Conservation (phyloP, 2,329 filamentous ascomycete genomes). For the Cladophialophora exuberans region DNA sequence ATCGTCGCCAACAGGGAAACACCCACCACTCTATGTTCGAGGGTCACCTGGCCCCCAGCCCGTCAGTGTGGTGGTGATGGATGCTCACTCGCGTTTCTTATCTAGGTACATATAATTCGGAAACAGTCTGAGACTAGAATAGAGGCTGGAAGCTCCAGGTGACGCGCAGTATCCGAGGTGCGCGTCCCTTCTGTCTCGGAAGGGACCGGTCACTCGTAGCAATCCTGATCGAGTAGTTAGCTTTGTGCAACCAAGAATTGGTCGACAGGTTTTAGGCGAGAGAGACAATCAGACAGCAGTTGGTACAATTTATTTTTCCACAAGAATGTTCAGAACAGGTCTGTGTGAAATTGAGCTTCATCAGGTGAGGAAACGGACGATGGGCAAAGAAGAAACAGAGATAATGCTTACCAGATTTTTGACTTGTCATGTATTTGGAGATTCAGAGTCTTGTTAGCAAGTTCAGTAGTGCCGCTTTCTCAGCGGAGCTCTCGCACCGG, state of each 20-base stretch:
- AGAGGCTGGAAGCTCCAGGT: too few relatives aligned
- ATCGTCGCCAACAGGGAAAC: background rate
- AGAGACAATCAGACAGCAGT: slow-evolving; percentile 50
- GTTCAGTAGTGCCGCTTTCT: too few relatives aligned
- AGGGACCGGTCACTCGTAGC: background rate
- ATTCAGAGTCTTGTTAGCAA: too few relatives aligned
- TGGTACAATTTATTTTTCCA: slow-evolving; percentile 50
- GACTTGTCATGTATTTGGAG: too few relatives aligned
- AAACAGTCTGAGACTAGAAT: background rate
- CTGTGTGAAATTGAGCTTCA: slow-evolving; percentile 61
- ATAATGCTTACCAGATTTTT: background rate
- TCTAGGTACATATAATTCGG: too few relatives aligned
- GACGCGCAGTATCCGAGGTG: too few relatives aligned
- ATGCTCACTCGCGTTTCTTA: too few relatives aligned
- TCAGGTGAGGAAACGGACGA: slow-evolving; percentile 44
- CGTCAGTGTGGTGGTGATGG: too few relatives aligned
- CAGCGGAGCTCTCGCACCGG: too few relatives aligned
- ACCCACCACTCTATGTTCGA: background rate
- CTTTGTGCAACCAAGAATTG: background rate
- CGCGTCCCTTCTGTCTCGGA: too few relatives aligned
- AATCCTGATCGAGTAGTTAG: background rate
- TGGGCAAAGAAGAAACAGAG: background rate
- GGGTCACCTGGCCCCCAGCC: background rate
- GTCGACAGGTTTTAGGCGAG: background rate
- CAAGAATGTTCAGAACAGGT: slow-evolving; percentile 67